Percentiles rank a stretch among this genome's conserved stretches.
Conservation (phyloP, 345 rosid species). For the Gossypioides kirkii region DNA sequence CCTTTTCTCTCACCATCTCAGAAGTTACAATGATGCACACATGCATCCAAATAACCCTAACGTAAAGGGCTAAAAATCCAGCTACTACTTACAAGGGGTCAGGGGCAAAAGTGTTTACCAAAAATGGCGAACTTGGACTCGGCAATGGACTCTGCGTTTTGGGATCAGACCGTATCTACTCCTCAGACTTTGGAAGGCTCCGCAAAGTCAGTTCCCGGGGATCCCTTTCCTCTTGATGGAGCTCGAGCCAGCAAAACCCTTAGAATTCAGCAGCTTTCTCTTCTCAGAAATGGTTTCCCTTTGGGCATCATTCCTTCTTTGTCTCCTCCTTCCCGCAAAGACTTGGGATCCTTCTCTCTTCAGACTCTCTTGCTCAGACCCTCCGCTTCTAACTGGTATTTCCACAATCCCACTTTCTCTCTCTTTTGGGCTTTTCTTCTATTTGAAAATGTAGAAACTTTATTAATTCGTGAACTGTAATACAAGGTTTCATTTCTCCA, state of each 20-base stretch:
- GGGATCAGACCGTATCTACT: conserved; percentile 71
- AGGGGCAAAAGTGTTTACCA: not conserved
- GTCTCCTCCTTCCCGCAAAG: conserved; percentile 42
- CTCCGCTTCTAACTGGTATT: conserved; percentile 53
- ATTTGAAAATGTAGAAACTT: not conserved
- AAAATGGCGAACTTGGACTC: conserved; percentile 69
- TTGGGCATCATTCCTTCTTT: conserved; percentile 72
- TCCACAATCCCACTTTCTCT: not conserved
- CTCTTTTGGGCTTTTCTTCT: not conserved
- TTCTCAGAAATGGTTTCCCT: conserved; percentile 64
- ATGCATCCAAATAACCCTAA: too few relatives aligned
- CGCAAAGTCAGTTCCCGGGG: conserved; percentile 70
- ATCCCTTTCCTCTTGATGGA: conserved; percentile 63
- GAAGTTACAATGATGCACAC: too few relatives aligned
- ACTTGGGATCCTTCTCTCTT: conserved; percentile 62
- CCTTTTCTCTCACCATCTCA: not conserved
- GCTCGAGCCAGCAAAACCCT: conserved; percentile 63
- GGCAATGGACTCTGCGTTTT: conserved; percentile 75
- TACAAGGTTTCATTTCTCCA: not conserved
- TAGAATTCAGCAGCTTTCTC: conserved; percentile 84
- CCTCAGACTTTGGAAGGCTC: conserved; percentile 59
- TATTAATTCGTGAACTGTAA: not conserved
- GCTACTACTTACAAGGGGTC: not conserved
- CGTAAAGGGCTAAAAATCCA: too few relatives aligned
- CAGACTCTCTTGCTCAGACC: conserved; percentile 60